These are phyloP conservation scores for Trichoderma atrobrunneum DNA, from an alignment of 2,329 filamentous ascomycete genomes.

Conservation along the genomic window DNA sequence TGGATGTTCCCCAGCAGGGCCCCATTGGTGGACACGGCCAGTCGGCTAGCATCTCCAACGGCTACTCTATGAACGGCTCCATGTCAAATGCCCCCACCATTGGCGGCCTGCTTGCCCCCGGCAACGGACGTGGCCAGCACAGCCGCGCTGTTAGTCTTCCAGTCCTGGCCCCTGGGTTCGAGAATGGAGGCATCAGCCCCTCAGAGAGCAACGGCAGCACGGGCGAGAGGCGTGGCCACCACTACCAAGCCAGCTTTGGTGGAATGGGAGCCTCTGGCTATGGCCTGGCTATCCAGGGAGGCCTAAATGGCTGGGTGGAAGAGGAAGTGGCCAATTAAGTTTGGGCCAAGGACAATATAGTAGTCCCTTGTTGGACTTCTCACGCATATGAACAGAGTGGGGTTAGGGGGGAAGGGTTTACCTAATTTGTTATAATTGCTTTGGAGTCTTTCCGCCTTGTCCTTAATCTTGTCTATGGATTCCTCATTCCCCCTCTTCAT, in stretches of 20 bases:
- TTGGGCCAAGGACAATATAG: conserved; percentile 22
- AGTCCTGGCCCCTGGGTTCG: conserved; percentile 61
- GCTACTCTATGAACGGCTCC: conserved; percentile 54
- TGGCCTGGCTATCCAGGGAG: conserved; percentile 61
- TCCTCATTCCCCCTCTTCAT: conserved; percentile 20
- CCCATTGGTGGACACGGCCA: conserved; percentile 61
- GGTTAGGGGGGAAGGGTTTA: conserved; percentile 30
- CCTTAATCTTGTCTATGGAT: conserved; percentile 23
- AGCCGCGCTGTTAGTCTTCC: conserved; percentile 89
- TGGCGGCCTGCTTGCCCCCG: conserved; percentile 73
- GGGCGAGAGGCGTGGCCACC: conserved; percentile 60
- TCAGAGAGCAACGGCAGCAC: conserved; percentile 46
- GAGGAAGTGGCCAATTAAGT: conserved; percentile 61
- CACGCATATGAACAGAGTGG: conserved; percentile 13
- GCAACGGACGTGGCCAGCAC: conserved; percentile 59
- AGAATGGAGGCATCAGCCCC: conserved; percentile 56
- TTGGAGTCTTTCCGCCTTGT: conserved; percentile 28
- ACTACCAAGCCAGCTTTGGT: conserved; percentile 63
- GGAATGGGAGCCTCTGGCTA: conserved; percentile 57
- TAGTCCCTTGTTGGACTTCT: conserved; percentile 24
- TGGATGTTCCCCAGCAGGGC: conserved; percentile 61
- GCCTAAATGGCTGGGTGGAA: conserved; percentile 65
- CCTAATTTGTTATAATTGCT: conserved; percentile 45
- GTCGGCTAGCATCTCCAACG: conserved; percentile 64
- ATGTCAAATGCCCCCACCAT: conserved; percentile 65